Percentiles rank a stretch among this genome's conserved stretches.
Conservation (phyloP, 768 basidiomycete species). For the Heimioporus sp. region DNA sequence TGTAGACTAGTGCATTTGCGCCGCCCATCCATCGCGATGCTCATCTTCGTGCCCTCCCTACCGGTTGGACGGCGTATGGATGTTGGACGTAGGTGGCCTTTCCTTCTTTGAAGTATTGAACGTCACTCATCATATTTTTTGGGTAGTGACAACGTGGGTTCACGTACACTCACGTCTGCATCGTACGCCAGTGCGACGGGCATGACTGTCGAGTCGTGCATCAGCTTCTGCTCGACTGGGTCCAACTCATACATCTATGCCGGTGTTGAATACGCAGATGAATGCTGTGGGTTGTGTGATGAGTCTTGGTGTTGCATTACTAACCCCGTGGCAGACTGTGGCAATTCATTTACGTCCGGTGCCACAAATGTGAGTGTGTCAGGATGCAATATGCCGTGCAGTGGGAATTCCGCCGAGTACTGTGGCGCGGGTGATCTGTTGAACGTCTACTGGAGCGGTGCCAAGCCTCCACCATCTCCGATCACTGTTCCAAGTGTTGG, state of each 20-base stretch:
- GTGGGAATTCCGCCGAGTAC: conserved; percentile 52
- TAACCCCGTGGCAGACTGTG: conserved; percentile 51
- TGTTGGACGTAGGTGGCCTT: conserved; percentile 55
- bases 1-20: conserved; percentile 9
- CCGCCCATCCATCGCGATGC: neutral
- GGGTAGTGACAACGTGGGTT: conserved; percentile 52
- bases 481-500: conserved; percentile 53
- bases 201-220: conserved; percentile 63
- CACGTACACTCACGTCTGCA: conserved; percentile 55
- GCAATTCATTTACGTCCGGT: conserved; percentile 48
- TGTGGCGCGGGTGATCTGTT: conserved; percentile 63
- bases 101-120: conserved; percentile 7
- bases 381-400: conserved; percentile 63
- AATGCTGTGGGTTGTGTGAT: conserved; percentile 52
- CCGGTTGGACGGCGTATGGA: conserved; percentile 55
- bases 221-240: conserved; percentile 40
- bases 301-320: neutral
- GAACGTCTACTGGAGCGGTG: conserved; percentile 65
- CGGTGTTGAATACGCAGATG: conserved; percentile 64
- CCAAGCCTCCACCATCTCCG: conserved; percentile 48
- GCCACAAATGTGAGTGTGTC: conserved; percentile 43
- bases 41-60: conserved; percentile 39
- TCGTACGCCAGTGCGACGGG: conserved; percentile 42
- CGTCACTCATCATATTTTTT: conserved; percentile 2
- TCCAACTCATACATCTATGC: conserved; percentile 53